Percentiles rank a stretch among this genome's conserved stretches.
Conservation (phyloP, 2,329 filamentous ascomycete genomes). For the Claviceps pusilla region DNA sequence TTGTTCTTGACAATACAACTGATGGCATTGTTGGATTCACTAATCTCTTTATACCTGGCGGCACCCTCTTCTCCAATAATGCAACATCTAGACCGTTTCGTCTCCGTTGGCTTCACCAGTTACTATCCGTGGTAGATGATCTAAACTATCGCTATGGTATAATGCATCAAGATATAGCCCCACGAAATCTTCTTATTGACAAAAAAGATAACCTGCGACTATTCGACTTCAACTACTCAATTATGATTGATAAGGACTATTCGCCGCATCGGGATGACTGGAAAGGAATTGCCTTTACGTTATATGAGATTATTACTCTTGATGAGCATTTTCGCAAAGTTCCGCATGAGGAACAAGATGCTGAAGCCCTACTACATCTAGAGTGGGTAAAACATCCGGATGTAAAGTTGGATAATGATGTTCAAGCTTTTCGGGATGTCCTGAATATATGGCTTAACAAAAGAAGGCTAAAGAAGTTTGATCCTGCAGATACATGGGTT, state of each 20-base stretch:
- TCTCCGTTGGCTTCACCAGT: conserved; percentile 22
- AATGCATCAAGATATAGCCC: conserved; percentile 23
- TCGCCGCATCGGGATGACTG: conserved; percentile 12
- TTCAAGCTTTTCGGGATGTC: conserved; percentile 14
- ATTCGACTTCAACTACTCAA: conserved; percentile 21
- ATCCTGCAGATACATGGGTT: conserved; percentile 1
- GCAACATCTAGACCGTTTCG: conserved; percentile 16
- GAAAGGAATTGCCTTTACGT: conserved; percentile 19
- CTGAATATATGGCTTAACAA: conserved; percentile 13
- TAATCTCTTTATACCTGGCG: conserved; percentile 17
- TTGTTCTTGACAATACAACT: conserved; percentile 20
- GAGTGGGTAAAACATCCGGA: conserved; percentile 19
- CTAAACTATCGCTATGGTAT: conserved; percentile 24
- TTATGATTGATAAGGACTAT: conserved; percentile 8
- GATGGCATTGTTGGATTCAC: conserved; percentile 13
- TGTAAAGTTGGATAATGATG: conserved; percentile 17
- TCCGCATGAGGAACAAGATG: conserved; percentile 14
- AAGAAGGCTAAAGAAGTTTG: neutral
- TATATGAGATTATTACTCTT: conserved; percentile 22
- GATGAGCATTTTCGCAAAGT: conserved; percentile 12
- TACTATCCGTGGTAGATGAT: conserved; percentile 21
- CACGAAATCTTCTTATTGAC: conserved; percentile 23
- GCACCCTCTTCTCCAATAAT: conserved; percentile 16
- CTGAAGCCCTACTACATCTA: conserved; percentile 7
- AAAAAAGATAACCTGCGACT: conserved; percentile 18